Conservation (phyloP, 2,329 filamentous ascomycete species). For the Hymenotorrendiella dingleyae region DNA sequence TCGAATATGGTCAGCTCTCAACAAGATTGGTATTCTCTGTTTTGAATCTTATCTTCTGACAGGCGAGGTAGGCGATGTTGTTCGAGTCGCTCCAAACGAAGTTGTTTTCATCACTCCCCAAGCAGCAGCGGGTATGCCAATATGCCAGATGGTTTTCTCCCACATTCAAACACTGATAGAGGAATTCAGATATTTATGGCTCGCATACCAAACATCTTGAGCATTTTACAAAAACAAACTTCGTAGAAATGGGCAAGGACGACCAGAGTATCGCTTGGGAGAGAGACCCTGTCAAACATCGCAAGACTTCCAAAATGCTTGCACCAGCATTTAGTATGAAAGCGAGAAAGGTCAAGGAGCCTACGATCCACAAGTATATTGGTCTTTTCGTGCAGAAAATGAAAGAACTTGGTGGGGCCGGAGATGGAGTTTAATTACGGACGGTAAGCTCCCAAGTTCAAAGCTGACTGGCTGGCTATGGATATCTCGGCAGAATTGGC, state of each 20-base stretch:
- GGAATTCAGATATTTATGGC: not conserved
- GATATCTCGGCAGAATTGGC: not conserved
- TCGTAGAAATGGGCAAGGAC: not conserved
- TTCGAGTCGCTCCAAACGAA: constrained; percentile 1
- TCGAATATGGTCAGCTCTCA: not conserved
- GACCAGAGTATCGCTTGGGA: not conserved
- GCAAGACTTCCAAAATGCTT: not conserved
- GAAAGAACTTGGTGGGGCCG: not conserved
- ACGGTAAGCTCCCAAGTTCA: not conserved
- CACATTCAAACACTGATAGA: no score
- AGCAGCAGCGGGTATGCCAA: not conserved
- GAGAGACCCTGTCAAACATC: not conserved
- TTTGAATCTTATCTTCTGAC: constrained; percentile 1
- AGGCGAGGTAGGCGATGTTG: not conserved
- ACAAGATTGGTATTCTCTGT: constrained; percentile 40
- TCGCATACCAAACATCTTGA: constrained; percentile 1
- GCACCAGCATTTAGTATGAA: not conserved
- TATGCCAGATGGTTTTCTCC: not conserved
- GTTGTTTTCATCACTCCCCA: not conserved
- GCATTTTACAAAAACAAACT: not conserved
- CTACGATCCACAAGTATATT: not conserved
- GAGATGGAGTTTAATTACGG: not conserved
- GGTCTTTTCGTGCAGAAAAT: not conserved
- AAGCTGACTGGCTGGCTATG: not conserved
- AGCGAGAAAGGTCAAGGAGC: not conserved